These are phyloP conservation scores for Picea sitchensis DNA, from an alignment of 75 land plant species.

Conservation along the genomic window DNA sequence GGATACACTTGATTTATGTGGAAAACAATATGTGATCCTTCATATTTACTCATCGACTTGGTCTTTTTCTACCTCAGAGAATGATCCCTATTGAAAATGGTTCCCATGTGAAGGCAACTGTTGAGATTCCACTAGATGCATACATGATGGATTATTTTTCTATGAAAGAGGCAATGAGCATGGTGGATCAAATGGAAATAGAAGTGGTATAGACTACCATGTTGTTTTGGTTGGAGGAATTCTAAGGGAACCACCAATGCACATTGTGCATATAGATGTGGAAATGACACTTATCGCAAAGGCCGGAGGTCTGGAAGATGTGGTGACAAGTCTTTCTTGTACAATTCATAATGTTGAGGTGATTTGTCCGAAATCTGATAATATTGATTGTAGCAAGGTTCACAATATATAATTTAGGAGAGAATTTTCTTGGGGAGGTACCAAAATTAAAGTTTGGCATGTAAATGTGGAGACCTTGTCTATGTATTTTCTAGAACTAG, in stretches of 20 bases:
- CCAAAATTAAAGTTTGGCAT: conserved; percentile 78
- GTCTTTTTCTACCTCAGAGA: conserved; percentile 64
- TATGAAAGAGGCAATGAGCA: conserved; percentile 62
- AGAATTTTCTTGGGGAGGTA: conserved; percentile 59
- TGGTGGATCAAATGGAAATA: conserved; percentile 83
- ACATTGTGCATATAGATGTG: conserved; percentile 78
- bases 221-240: conserved; percentile 80
- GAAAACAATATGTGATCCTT: too few relatives aligned
- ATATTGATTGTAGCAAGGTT: conserved; percentile 67
- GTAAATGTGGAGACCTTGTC: conserved; percentile 82
- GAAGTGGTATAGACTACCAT: conserved; percentile 82
- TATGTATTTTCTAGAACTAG: conserved; percentile 83
- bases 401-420: conserved; percentile 39
- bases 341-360: conserved; percentile 86
- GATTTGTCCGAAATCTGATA: conserved; percentile 85
- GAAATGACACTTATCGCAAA: conserved; percentile 98
- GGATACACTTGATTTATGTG: too few relatives aligned
- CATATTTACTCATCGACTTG: conserved; percentile 42
- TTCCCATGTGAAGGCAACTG: conserved; percentile 54
- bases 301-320: conserved; percentile 97
- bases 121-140: conserved; percentile 83
- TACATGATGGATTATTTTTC: conserved; percentile 92
- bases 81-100: conserved; percentile 53
- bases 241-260: conserved; percentile 76
- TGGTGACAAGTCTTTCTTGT: conserved; percentile 90